Conservation (phyloP, 352 stramenopile genomes). For the Phytophthora litchii region DNA sequence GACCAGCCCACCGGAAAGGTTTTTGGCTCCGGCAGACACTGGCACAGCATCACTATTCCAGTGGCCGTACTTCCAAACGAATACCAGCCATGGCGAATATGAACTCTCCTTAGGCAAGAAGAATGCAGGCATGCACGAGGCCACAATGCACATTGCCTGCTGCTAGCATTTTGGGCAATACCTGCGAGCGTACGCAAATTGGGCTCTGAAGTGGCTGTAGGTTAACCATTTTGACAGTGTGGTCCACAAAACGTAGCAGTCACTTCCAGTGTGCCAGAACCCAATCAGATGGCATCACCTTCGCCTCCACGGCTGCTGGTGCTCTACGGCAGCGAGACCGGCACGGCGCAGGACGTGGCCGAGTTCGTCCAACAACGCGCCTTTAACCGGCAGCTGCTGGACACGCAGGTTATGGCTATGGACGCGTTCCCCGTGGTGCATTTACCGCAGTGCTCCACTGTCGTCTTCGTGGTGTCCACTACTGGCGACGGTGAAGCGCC, state of each 20-base stretch:
- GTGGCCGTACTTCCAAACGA: too few relatives aligned
- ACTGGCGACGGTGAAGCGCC: constrained; percentile 93
- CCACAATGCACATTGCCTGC: too few relatives aligned
- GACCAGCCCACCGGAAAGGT: too few relatives aligned
- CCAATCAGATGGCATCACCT: constrained; percentile 21
- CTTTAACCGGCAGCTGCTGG: constrained; percentile 57
- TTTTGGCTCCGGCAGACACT: too few relatives aligned
- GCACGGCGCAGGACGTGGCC: constrained; percentile 87
- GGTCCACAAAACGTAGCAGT: not conserved
- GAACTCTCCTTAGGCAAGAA: too few relatives aligned
- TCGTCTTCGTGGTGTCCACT: constrained; percentile 92
- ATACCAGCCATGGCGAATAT: too few relatives aligned
- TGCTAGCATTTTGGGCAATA: too few relatives aligned
- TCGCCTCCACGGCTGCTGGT: constrained; percentile 65
- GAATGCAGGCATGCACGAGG: too few relatives aligned
- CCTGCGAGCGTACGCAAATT: too few relatives aligned
- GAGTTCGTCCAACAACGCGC: constrained; percentile 77
- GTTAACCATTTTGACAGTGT: not conserved
- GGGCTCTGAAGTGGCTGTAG: too few relatives aligned
- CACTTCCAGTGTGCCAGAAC: not conserved
- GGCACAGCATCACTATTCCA: too few relatives aligned
- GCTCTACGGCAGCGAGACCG: constrained; percentile 92
- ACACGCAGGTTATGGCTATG: constrained; percentile 62
- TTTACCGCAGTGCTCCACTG: constrained; percentile 54
- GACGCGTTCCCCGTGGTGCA: constrained; percentile 69